These are phyloP conservation scores for Ustilago curta DNA, from an alignment of 1,284 basidiomycete species.

Conservation along the genomic window DNA sequence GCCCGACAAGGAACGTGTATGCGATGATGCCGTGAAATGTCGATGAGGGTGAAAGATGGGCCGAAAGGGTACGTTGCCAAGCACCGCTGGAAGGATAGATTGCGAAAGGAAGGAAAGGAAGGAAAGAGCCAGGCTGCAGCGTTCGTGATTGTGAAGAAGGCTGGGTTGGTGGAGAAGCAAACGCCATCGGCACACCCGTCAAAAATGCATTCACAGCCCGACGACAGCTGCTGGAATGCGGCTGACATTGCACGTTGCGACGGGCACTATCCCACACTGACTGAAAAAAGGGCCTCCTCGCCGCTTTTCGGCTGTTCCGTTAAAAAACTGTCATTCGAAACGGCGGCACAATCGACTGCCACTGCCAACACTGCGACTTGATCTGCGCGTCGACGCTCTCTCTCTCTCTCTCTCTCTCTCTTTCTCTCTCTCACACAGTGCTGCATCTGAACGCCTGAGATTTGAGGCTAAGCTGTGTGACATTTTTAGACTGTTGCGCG, in stretches of 20 bases:
- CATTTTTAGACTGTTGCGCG: conserved; percentile 2
- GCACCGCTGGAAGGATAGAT: conserved; percentile 1
- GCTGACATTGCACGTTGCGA: neutral
- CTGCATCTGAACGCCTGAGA: neutral
- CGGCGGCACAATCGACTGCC: conserved; percentile 1
- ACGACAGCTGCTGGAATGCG: neutral
- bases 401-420: neutral
- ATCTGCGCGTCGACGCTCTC: conserved; percentile 1
- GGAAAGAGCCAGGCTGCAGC: neutral
- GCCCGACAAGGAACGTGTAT: conserved; percentile 15
- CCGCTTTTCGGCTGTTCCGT: conserved; percentile 4
- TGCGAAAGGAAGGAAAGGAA: neutral
- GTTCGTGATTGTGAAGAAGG: too few species aligned
- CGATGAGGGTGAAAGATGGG: neutral
- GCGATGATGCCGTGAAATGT: neutral
- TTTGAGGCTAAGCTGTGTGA: conserved; percentile 7
- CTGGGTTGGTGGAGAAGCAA: conserved; percentile 3
- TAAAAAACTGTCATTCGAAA: conserved; percentile 2
- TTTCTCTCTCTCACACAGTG: neutral
- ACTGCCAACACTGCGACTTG: too few species aligned
- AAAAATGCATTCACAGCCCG: neutral
- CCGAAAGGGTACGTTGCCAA: neutral
- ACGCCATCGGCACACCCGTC: conserved; percentile 4
- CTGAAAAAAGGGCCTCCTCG: neutral
- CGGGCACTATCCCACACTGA: neutral